These are phyloP conservation scores for Tanacetum coccineum DNA, from an alignment of 129 eudicot genomes.

Conservation along the genomic window DNA sequence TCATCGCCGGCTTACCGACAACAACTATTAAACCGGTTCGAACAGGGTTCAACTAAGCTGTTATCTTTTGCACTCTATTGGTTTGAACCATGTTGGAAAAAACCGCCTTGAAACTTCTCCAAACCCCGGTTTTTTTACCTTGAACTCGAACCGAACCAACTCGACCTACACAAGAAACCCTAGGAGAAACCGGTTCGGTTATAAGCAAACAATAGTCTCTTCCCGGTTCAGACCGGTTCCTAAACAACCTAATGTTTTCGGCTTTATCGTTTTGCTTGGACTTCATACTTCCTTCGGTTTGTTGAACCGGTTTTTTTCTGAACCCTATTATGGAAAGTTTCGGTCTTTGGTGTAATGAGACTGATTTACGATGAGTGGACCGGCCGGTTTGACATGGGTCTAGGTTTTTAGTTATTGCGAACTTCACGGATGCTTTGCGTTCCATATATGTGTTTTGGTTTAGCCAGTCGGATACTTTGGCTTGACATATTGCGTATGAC, in stretches of 20 bases:
- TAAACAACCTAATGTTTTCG: constrained; percentile 30
- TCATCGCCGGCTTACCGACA: constrained; percentile 15
- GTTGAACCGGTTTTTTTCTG: constrained; percentile 25
- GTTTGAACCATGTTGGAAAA: constrained; percentile 30
- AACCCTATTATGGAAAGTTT: constrained; percentile 43
- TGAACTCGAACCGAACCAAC: constrained; percentile 36
- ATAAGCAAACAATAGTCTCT: constrained; percentile 29
- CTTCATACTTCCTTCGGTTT: constrained; percentile 2
- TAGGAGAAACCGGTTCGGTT: constrained; percentile 55
- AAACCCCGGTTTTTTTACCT: constrained; percentile 30
- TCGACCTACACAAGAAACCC: constrained; percentile 59
- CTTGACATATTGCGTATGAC: constrained; percentile 39
- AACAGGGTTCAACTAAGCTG: constrained; percentile 18
- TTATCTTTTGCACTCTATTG: constrained; percentile 23
- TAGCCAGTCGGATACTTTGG: constrained; percentile 48
- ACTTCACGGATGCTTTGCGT: constrained; percentile 41
- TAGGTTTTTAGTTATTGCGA: constrained; percentile 28
- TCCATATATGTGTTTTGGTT: constrained; percentile 39
- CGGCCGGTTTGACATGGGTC: constrained; percentile 25
- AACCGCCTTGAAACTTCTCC: constrained; percentile 37
- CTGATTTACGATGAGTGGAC: constrained; percentile 19
- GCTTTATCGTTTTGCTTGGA: constrained; percentile 11
- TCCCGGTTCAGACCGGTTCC: constrained; percentile 61
- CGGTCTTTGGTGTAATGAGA: constrained; percentile 23
- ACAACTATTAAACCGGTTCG: constrained; percentile 8